Conservation (phyloP, 176 grass and related monocot species). For the Triticum timopheevii region DNA sequence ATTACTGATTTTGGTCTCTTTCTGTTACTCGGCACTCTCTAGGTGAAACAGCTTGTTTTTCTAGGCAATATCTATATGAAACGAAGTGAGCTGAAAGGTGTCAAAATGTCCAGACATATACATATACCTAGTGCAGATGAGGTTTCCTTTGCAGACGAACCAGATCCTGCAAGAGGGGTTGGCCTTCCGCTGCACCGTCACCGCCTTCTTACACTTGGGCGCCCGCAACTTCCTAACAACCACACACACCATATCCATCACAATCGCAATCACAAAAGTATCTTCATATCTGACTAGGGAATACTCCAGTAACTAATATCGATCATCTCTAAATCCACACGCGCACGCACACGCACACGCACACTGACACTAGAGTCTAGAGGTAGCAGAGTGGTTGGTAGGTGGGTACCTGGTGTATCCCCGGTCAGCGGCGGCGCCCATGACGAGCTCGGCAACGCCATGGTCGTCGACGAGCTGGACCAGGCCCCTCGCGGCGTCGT, state of each 20-base stretch:
- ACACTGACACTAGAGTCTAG: too few species aligned
- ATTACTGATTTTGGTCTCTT: too few species aligned
- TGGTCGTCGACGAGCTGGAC: conserved; percentile 58
- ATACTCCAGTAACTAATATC: too few species aligned
- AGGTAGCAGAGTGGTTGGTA: too few species aligned
- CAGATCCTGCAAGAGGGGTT: neutral
- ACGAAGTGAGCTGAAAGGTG: too few species aligned
- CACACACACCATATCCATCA: neutral
- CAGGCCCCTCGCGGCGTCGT: conserved; percentile 49
- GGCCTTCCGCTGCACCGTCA: neutral
- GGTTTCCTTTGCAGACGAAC: conserved; percentile 17
- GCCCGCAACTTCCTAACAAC: neutral
- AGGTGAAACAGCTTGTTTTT: too few species aligned
- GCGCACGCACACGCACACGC: neutral
- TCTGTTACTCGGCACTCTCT: too few species aligned
- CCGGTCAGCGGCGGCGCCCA: conserved; percentile 74
- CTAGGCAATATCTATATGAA: too few species aligned
- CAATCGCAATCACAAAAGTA: neutral
- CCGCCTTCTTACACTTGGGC: neutral
- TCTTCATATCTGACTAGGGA: too few species aligned
- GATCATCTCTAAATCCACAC: too few species aligned
- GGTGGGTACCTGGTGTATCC: conserved; percentile 57
- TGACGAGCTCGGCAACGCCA: conserved; percentile 72
- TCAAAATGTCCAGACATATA: neutral
- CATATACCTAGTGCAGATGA: neutral